These are phyloP conservation scores for Ustilago nuda DNA, from an alignment of 1,284 basidiomycete species.

Conservation along the genomic window DNA sequence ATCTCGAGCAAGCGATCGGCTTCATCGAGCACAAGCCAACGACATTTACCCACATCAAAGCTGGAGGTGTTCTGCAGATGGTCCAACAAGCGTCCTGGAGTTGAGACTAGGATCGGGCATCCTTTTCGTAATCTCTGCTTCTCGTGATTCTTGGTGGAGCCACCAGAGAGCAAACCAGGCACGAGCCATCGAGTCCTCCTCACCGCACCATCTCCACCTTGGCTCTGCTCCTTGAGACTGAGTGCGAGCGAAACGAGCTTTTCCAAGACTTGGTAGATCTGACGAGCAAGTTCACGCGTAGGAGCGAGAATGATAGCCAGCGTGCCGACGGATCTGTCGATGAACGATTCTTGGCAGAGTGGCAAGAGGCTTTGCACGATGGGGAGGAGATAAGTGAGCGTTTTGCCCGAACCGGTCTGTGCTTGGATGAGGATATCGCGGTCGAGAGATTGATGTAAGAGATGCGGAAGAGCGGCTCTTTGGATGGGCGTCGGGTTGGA, in stretches of 20 bases:
- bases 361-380: constrained; percentile 94
- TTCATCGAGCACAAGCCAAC: constrained; percentile 96
- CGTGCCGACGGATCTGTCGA: constrained; percentile 84
- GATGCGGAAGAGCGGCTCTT: constrained; percentile 80
- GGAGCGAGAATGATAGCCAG: constrained; percentile 94
- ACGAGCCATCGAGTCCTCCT: constrained; percentile 82
- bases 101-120: constrained; percentile 79
- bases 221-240: constrained; percentile 73
- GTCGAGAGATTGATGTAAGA: constrained; percentile 72
- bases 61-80: constrained; percentile 85
- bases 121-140: constrained; percentile 80
- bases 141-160: constrained; percentile 79
- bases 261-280: constrained; percentile 83
- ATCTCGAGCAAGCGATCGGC: constrained; percentile 87
- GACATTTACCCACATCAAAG: constrained; percentile 90
- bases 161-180: constrained; percentile 86
- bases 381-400: constrained; percentile 91
- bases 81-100: constrained; percentile 79
- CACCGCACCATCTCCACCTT: constrained; percentile 72
- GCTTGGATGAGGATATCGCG: constrained; percentile 95
- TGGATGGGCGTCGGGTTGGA: constrained; percentile 90
- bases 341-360: constrained; percentile 78
- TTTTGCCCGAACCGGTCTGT: constrained; percentile 98
- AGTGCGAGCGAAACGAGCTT: constrained; percentile 75
- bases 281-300: constrained; percentile 92